Percentiles rank a stretch among this genome's conserved stretches.
phyloP scores from a whole-genome alignment of 768 basidiomycete genomes.

The Coprinellus micaceus region DNA sequence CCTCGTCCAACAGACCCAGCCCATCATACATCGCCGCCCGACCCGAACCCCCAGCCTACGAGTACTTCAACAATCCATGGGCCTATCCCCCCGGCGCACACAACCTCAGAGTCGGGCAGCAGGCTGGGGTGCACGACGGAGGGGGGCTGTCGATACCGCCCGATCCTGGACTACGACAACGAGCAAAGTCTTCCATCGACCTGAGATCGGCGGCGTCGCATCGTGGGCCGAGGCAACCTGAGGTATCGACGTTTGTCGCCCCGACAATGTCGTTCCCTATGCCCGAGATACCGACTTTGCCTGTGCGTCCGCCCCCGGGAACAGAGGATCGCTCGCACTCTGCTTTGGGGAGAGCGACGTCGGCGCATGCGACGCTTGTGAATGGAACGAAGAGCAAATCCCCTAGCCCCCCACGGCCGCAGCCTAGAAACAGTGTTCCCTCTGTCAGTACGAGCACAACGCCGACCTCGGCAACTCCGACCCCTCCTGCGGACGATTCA shows the following conservation, averaged over 20 bases:
- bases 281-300: not conserved
- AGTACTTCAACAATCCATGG: constrained; percentile 6
- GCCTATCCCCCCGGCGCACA: not conserved
- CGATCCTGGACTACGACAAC: too few relatives aligned
- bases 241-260: not conserved
- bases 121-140: too few relatives aligned
- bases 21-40: not conserved
- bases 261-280: constrained; percentile 4
- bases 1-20: not conserved
- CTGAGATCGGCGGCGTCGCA: too few relatives aligned
- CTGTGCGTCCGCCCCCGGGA: not conserved
- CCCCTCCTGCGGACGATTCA: not conserved
- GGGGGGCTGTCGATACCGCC: too few relatives aligned
- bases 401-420: too few relatives aligned
- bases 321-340: not conserved
- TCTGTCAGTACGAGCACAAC: too few relatives aligned
- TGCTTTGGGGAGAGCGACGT: not conserved
- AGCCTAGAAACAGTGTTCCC: too few relatives aligned
- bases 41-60: too few relatives aligned
- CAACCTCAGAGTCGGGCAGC: not conserved
- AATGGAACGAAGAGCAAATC: not conserved
- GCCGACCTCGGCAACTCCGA: not conserved
- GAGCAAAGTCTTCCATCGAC: too few relatives aligned
- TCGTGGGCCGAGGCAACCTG: not conserved
- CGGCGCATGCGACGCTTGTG: not conserved